A percentile compares a stretch with the other conserved stretches of the same genome.
phyloP scores from a whole-genome alignment of 2,329 filamentous ascomycete species.

The Xylariales sp. region DNA sequence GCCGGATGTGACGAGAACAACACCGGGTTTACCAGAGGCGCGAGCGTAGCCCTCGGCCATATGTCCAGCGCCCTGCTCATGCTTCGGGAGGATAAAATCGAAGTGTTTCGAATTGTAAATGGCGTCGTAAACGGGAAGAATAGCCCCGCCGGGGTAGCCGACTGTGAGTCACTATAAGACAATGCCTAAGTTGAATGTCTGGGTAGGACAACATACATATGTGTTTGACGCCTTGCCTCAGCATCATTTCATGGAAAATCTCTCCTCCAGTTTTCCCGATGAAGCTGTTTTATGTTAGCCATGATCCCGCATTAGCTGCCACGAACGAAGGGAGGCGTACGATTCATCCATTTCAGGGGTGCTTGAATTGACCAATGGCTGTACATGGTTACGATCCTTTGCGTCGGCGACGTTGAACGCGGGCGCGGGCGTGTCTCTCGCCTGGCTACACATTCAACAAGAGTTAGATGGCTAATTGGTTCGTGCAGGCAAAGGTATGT shows the following conservation, averaged over 20 bases:
- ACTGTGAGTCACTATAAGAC: conserved; percentile 58
- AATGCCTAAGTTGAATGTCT: conserved; percentile 9
- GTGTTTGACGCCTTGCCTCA: conserved; percentile 90
- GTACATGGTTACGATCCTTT: conserved; percentile 69
- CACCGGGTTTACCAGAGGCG: conserved; percentile 91
- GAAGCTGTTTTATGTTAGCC: conserved; percentile 66
- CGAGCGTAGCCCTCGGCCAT: conserved; percentile 98
- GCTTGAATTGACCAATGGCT: conserved; percentile 72
- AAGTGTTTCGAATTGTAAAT: conserved; percentile 99
- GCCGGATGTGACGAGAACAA: conserved; percentile 95
- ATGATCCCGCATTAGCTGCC: background rate
- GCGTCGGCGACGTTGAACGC: conserved; percentile 64
- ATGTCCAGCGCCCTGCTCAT: conserved; percentile 97
- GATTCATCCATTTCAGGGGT: conserved; percentile 80
- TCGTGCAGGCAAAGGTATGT: background rate
- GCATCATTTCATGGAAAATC: conserved; percentile 99
- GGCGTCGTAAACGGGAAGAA: conserved; percentile 97
- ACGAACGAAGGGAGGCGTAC: conserved; percentile 61
- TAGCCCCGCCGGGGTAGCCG: conserved; percentile 93
- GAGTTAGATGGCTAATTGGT: conserved; percentile 25
- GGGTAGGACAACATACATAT: conserved; percentile 74
- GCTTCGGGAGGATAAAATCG: conserved; percentile 92
- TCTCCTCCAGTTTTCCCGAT: conserved; percentile 95
- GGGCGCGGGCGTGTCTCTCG: conserved; percentile 71
- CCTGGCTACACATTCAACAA: conserved; percentile 55